Conservation (phyloP, 2,329 filamentous ascomycete species). For the Huntiella bhutanensis region DNA sequence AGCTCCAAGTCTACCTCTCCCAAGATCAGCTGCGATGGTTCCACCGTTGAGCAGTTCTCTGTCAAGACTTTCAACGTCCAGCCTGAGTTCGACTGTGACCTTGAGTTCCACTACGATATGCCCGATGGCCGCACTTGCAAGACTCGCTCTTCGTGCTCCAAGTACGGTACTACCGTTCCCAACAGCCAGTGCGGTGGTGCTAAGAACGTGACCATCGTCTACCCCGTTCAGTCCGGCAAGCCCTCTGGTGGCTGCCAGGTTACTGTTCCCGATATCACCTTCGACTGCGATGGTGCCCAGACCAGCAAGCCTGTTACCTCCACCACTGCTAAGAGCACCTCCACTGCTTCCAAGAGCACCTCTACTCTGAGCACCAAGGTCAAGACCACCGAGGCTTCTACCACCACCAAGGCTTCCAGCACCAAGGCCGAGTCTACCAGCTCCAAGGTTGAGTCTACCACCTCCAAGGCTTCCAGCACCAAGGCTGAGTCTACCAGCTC, state of each 20-base stretch:
- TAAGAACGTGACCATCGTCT: constrained; percentile 56
- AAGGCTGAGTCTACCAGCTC: constrained; percentile 10
- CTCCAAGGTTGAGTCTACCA: constrained; percentile 3
- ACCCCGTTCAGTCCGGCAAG: constrained; percentile 38
- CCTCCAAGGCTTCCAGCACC: constrained; percentile 11
- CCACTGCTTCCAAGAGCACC: constrained; percentile 12
- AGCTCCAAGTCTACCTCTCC: constrained; percentile 29
- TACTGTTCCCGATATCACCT: constrained; percentile 54
- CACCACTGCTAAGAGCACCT: constrained; percentile 7
- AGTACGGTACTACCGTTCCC: constrained; percentile 47
- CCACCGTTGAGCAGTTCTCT: constrained; percentile 44
- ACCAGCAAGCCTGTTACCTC: constrained; percentile 11
- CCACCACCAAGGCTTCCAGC: constrained; percentile 6
- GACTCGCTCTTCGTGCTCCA: constrained; percentile 50
- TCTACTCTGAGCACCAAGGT: constrained; percentile 11
- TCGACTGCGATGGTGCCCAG: constrained; percentile 40
- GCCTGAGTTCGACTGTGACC: constrained; percentile 53
- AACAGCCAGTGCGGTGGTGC: constrained; percentile 91
- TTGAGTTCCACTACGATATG: constrained; percentile 82
- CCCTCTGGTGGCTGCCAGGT: constrained; percentile 45
- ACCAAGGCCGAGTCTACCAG: constrained; percentile 12
- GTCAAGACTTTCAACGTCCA: constrained; percentile 56
- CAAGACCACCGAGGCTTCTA: constrained; percentile 13
- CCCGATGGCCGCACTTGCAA: constrained; percentile 65
- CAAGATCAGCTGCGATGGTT: constrained; percentile 34